These are phyloP conservation scores for Catunica adiposa DNA, from an alignment of 2,329 filamentous ascomycete genomes.

Conservation along the genomic window DNA sequence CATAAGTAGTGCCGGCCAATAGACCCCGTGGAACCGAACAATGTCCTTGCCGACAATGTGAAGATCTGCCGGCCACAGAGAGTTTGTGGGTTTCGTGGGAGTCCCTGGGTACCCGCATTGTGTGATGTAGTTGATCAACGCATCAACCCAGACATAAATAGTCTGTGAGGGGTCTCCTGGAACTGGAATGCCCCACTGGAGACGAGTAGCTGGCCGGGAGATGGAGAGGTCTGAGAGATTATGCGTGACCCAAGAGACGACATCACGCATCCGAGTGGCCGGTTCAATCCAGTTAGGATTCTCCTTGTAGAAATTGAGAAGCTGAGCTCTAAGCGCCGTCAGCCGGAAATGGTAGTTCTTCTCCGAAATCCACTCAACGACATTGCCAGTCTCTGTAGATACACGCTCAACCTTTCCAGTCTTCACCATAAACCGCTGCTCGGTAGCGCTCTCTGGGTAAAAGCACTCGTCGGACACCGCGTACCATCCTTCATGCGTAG, in stretches of 20 bases:
- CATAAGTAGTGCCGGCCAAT: constrained; percentile 94
- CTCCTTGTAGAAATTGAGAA: constrained; percentile 62
- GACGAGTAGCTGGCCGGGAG: constrained; percentile 60
- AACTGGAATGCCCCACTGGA: constrained; percentile 79
- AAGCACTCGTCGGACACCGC: constrained; percentile 93
- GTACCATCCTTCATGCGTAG: constrained; percentile 89
- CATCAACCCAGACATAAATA: constrained; percentile 97
- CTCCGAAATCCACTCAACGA: constrained; percentile 89
- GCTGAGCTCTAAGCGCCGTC: constrained; percentile 60
- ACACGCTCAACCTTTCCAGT: constrained; percentile 74
- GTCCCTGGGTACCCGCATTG: constrained; percentile 40
- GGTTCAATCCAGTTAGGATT: constrained; percentile 71
- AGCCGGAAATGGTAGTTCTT: constrained; percentile 89
- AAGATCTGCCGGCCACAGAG: constrained; percentile 77
- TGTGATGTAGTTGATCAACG: constrained; percentile 84
- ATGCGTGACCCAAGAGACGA: constrained; percentile 58
- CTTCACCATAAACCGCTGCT: constrained; percentile 56
- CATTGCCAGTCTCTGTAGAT: constrained; percentile 72
- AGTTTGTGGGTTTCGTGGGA: constrained; percentile 43
- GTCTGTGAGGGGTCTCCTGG: constrained; percentile 74
- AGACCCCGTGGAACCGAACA: constrained; percentile 86
- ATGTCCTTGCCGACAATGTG: constrained; percentile 97
- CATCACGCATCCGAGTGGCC: constrained; percentile 53
- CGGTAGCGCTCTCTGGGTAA: constrained; percentile 63
- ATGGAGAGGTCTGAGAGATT: constrained; percentile 78